Evolutionary conservation across 2,329 filamentous ascomycete species (phyloP), one percentile per base, ranked within the genome.

Genomic region (Clonostachys solani): DNA sequence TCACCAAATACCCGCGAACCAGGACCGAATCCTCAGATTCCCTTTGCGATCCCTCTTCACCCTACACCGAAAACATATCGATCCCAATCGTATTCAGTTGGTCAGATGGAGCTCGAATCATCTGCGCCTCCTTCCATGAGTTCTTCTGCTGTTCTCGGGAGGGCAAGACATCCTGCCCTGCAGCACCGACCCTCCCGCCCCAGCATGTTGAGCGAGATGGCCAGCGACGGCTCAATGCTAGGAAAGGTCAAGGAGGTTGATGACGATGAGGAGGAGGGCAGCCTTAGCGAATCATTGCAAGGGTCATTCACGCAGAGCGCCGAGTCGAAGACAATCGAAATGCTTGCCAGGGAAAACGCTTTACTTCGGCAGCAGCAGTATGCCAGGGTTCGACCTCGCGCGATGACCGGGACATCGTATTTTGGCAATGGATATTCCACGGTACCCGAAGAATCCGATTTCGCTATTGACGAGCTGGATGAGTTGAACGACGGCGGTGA

Each of bases 51-150:
- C 54, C 91, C 91, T 5, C 75, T 95, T 17, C 89, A 95, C 52
- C 91, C 92, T 1, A 94, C 89, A 0, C 89, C 89, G 2, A 97
- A 97, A 66, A 91, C 89, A 2, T 94, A 95, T 58, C 85, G 94
- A 40, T 99, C 94, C 6, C 90, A 96, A 65, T 97, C 94, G 5
- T 97, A 97, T 66, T 97, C 92, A 0, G 92, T 95, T 43, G 92
- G 92, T 5, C 92, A 96, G 62, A 74, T 91, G 50, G 91, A 96
- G 46, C 79, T 84, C 1, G 88, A 92, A 49, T 16, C 43, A 12
- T 58, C 67, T 4, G 57, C 68, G 13, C 59, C 65, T 5, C 55
- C 71, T 23, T 58, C 66, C 3, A 67, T 76, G 62, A 69, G 65
- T 47, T 18, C 36, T n/a, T 63, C 75, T 4, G 69, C 78, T 5